Conservation (phyloP, 192 early-diverging fungal species). For the Entomortierella beljakovae region DNA sequence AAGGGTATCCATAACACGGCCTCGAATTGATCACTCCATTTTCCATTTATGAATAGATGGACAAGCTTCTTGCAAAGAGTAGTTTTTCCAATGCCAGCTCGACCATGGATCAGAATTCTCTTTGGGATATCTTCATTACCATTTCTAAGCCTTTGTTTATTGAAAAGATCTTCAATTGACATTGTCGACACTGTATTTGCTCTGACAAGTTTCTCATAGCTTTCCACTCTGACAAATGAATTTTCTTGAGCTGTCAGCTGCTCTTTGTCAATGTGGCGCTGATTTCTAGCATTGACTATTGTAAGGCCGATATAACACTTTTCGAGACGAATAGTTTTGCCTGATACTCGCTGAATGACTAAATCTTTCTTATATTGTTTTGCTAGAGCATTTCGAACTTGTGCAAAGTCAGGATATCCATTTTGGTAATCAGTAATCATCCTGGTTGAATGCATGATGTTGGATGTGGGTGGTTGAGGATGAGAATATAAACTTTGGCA, state of each 20-base stretch:
- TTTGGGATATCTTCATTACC: conserved; percentile 12
- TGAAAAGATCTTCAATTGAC: conserved; percentile 12
- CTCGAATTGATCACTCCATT: conserved; percentile 20
- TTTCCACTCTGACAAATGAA: conserved; percentile 6
- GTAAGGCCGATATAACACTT: conserved; percentile 22
- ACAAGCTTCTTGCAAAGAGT: conserved; percentile 35
- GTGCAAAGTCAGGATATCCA: too few relatives aligned
- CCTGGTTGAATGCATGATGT: too few relatives aligned
- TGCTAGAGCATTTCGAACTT: conserved; percentile 12
- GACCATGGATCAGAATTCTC: conserved; percentile 24
- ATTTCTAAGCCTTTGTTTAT: conserved; percentile 18
- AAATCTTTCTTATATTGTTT: conserved; percentile 2
- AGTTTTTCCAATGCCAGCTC: conserved; percentile 38
- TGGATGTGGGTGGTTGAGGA: too few relatives aligned
- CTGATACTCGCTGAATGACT: conserved; percentile 14
- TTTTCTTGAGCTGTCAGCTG: conserved; percentile 12
- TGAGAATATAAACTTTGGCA: too few relatives aligned
- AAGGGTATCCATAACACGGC: conserved; percentile 23
- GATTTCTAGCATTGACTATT: conserved; percentile 14
- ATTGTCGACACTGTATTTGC: conserved; percentile 4
- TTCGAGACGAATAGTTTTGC: conserved; percentile 1
- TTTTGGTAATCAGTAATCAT: too few relatives aligned
- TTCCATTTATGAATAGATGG: conserved; percentile 2
- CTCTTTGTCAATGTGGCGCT: conserved; percentile 20
- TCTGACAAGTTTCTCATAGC: not conserved